Evolutionary conservation across 768 basidiomycete genomes (phyloP).

Genomic region (Mycena olivaceomarginata): DNA sequence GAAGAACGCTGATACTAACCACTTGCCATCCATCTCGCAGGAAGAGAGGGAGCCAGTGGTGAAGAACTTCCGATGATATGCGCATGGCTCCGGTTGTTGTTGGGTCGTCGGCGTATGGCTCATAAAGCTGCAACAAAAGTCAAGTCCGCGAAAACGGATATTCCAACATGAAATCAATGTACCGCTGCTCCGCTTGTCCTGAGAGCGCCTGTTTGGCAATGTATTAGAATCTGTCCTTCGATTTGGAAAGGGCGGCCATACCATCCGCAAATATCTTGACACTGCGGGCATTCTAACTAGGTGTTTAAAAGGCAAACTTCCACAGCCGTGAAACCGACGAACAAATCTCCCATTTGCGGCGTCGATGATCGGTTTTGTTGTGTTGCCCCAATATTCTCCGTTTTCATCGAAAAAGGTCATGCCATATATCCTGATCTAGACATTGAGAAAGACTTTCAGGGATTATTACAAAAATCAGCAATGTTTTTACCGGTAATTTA

Average conservation of each 20-base stretch:
- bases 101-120: constrained; percentile 90
- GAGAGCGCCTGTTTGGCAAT: constrained; percentile 77
- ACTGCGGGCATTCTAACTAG: constrained; percentile 69
- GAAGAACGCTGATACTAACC: constrained; percentile 65
- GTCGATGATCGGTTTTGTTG: constrained; percentile 70
- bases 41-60: constrained; percentile 79
- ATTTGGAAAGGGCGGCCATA: constrained; percentile 49
- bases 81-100: constrained; percentile 88
- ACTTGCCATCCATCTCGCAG: constrained; percentile 93
- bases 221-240: constrained; percentile 4
- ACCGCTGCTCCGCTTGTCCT: constrained; percentile 94
- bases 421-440: constrained; percentile 84
- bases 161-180: constrained; percentile 45
- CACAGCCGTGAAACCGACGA: neutral
- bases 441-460: constrained; percentile 10
- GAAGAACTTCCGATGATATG: constrained; percentile 75
- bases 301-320: too few species aligned
- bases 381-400: constrained; percentile 85
- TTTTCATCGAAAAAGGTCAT: constrained; percentile 84
- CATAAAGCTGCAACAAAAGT: constrained; percentile 72
- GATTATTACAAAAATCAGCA: neutral
- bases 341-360: constrained; percentile 76
- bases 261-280: constrained; percentile 89
- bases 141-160: constrained; percentile 20
- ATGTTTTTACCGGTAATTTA: constrained; percentile 73